Evolutionary conservation across 2,329 filamentous ascomycete species (phyloP), one percentile per base, ranked within the genome.

Genomic region (Apiospora aurea): DNA sequence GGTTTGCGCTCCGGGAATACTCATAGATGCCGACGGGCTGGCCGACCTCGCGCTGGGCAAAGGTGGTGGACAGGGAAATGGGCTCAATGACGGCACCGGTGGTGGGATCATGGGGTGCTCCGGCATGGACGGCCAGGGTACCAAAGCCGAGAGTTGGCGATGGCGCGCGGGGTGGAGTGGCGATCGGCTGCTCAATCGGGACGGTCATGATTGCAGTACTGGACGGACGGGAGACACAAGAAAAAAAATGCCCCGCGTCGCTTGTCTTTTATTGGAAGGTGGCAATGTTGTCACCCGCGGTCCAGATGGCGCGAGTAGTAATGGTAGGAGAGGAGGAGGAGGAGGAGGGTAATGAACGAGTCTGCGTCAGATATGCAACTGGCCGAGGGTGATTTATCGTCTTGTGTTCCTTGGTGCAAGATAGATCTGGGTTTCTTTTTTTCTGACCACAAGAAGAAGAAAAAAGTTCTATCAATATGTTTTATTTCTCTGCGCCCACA

Each of bases 1-100:
- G 96, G 83, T 99, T 99, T 74, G 94, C 91, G 79, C 94, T 97
- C 74, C 96, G 91, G 70, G 93, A 95, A 87, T 99, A 99, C 84
- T 99, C 96, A 85, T 95, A 98, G 74, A 87, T 85, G 79, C 96
- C 96, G 43, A 98, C 87, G 1, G 96, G 96, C 82, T 93, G 90
- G 75, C 96, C 96, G 29, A 97, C 95, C 16, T 91, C 89, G 18
- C 91, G 92, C 85, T 99, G 96, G n/a, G 94, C 94, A 80, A 96
- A 99, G 7, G 96, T 99, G 21, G 96, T 98, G 34, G 95, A 97
- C 34, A 99, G 90, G 13, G 96, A 98, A 82, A 99, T 98, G 77
- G 96, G 86, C 84, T 96, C 94, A 81, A 99, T 99, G 78, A 99
- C 96, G 76, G 96, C 96, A 75, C 96, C 96, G 34, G 96, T 99